Evolutionary conservation across 2,329 filamentous ascomycete species (phyloP).

Genomic region (Pestalotiopsis fici): DNA sequence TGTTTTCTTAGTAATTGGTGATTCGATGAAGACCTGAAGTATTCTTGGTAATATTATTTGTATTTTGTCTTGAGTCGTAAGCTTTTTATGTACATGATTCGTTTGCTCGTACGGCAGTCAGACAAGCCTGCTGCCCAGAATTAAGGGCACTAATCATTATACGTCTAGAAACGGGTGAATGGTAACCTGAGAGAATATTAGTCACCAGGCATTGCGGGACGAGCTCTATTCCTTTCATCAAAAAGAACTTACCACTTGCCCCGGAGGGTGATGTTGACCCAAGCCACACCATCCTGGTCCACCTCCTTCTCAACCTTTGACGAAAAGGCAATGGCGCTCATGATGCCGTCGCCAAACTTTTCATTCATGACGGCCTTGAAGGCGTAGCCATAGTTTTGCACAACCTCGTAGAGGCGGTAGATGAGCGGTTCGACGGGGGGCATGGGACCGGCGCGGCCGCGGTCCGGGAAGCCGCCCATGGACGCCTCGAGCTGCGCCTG

Average conservation of each 20-base stretch:
- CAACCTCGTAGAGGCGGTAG: constrained; percentile 89
- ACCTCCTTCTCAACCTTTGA: constrained; percentile 94
- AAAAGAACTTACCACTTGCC: constrained; percentile 31
- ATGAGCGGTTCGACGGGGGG: constrained; percentile 83
- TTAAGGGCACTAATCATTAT: not conserved
- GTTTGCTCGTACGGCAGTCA: not conserved
- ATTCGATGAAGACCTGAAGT: too few relatives aligned
- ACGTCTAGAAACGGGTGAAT: constrained; percentile 27
- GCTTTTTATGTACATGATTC: not conserved
- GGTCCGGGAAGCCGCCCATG: constrained; percentile 75
- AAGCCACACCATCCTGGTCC: constrained; percentile 73
- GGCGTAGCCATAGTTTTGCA: constrained; percentile 95
- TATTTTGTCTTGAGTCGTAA: not conserved
- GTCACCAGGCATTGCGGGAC: not conserved
- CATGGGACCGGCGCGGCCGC: constrained; percentile 79
- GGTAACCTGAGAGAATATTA: constrained; percentile 22
- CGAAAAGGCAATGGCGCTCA: constrained; percentile 91
- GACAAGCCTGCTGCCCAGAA: not conserved
- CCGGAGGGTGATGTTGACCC: constrained; percentile 31
- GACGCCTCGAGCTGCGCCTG: constrained; percentile 58
- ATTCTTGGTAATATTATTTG: not conserved
- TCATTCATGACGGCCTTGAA: constrained; percentile 96
- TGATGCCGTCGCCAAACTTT: constrained; percentile 93
- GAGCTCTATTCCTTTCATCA: too few relatives aligned
- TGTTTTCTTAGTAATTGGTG: too few relatives aligned